Evolutionary conservation across 208 protist genomes (phyloP), one percentile per base, ranked within the genome.

Genomic region (Trypanosoma scelopori): DNA sequence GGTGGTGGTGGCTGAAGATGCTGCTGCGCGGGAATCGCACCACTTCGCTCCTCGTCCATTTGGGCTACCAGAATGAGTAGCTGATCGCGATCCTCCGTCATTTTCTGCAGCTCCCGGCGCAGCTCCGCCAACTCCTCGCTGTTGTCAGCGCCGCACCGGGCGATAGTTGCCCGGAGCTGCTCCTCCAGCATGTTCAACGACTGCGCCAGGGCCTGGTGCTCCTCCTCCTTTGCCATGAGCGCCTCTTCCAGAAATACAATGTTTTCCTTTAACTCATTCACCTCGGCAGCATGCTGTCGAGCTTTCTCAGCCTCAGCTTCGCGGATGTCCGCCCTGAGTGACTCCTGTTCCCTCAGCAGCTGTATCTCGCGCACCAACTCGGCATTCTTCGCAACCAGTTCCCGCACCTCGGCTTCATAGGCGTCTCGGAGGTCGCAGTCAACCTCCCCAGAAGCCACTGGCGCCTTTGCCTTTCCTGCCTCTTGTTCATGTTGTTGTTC

Each of bases 101-200:
- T 28, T 7, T 32, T 23, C 22, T 71, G 65, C 4, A 83, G 35
- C 4, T 74, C 37, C 27, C 20, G 35, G 35, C 25, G 47, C 5
- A 73, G 57, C 6, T 11, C 28, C 51, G 28, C 2, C 15, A 37
- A 25, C 20, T 73, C 67, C 3, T 13, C 53, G 53, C 18, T 66
- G 55, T 27, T 62, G 23, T 35, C 58, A 42, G 23, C 53, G 27
- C 35, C 47, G 55, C 9, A 64, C 46, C 41, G 45, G 6, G 27
- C 23, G 46, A 56, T 20, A 30, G 52, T 51, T 45, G 35, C 22
- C 28, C 65, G 47, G 15, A 92, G 72, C 69, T 92, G 86, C 41
- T 68, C 62, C 50, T 87, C 83, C 66, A 92, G 76, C 74, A 83
- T 81, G 57, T 85, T 89, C 20, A 92, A 61, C 18, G 82, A 82